Conservation (phyloP, 306 rosid species). For the Sesbania bispinosa region DNA sequence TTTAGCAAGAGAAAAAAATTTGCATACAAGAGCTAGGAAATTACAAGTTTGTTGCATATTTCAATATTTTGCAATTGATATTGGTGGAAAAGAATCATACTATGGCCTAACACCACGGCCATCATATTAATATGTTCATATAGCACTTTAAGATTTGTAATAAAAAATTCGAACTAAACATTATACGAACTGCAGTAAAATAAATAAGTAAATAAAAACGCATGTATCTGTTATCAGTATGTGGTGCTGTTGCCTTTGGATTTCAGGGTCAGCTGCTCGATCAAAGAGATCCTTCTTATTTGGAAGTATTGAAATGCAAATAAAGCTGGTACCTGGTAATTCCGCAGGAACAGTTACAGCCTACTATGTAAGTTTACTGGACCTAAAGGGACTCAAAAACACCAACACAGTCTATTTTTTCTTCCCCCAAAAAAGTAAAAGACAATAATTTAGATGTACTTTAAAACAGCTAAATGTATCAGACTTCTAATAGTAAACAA, state of each 20-base stretch:
- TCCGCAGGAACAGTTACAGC: constrained; percentile 81
- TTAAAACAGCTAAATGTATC: background rate
- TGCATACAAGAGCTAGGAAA: background rate
- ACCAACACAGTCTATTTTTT: background rate
- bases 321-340: constrained; percentile 68
- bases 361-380: constrained; percentile 52
- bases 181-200: background rate
- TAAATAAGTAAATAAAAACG: too few relatives aligned
- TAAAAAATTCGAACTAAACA: background rate
- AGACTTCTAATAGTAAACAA: background rate
- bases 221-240: background rate
- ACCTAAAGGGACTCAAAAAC: background rate
- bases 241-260: background rate
- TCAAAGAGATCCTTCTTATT: constrained; percentile 65
- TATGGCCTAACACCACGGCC: background rate
- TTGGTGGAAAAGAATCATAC: background rate
- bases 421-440: background rate
- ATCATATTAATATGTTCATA: constrained; percentile 2
- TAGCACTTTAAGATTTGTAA: background rate
- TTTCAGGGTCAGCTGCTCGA: constrained; percentile 66
- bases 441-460: background rate
- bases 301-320: constrained; percentile 69
- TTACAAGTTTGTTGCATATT: background rate
- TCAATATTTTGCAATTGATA: constrained; percentile 3
- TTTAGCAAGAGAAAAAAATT: background rate